phyloP scores from a whole-genome alignment of 1,139 yeast genomes.

The Saccharomyces hybrid region DNA sequence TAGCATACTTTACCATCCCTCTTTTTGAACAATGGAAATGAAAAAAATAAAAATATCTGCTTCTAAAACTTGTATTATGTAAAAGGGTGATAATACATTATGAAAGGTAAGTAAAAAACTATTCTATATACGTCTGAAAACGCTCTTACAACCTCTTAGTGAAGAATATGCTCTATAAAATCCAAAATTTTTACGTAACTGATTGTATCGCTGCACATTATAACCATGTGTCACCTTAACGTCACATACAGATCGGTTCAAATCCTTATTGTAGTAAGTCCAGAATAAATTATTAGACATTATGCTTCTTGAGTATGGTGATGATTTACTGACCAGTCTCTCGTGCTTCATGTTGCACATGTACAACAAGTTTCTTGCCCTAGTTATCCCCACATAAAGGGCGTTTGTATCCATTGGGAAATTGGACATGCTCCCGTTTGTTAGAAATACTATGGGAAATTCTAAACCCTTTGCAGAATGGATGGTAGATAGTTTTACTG shows the following conservation, averaged over 20 bases:
- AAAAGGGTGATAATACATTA: background rate
- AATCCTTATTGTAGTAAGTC: slow-evolving; percentile 26
- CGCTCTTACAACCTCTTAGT: background rate
- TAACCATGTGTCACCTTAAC: background rate
- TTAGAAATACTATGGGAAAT: slow-evolving; percentile 58
- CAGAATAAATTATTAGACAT: slow-evolving; percentile 20
- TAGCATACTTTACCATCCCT: background rate
- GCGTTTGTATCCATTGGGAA: slow-evolving; percentile 32
- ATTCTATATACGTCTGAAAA: background rate
- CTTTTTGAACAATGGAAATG: background rate
- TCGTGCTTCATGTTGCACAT: slow-evolving; percentile 28
- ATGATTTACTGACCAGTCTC: slow-evolving; percentile 1
- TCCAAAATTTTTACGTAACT: background rate
- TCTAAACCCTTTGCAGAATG: slow-evolving; percentile 70
- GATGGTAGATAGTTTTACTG: slow-evolving; percentile 50
- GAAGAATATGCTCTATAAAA: slow-evolving; percentile 1
- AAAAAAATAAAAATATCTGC: background rate
- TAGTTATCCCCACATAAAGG: slow-evolving; percentile 57
- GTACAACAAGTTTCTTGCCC: slow-evolving; percentile 52
- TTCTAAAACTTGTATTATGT: background rate
- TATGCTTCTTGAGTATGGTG: background rate
- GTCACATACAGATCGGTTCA: slow-evolving; percentile 9
- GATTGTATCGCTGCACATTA: background rate
- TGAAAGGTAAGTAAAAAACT: background rate
- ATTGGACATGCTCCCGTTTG: slow-evolving; percentile 34